These are phyloP conservation scores for Peribolospora kevripleyi DNA, from an alignment of 768 basidiomycete species.

Conservation along the genomic window DNA sequence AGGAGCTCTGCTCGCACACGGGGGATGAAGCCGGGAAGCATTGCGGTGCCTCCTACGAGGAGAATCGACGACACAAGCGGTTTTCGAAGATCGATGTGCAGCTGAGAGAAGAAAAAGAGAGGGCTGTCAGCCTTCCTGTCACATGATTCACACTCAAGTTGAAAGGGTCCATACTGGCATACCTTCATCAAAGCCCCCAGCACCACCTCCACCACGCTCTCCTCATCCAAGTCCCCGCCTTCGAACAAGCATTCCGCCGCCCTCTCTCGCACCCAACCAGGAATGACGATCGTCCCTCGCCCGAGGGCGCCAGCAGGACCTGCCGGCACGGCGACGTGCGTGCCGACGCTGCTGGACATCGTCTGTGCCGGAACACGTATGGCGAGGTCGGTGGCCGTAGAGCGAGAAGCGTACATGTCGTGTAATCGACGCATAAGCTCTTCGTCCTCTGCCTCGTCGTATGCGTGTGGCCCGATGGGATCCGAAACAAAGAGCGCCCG, in stretches of 20 bases:
- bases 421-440: not conserved
- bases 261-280: conserved; percentile 85
- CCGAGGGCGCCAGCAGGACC: conserved; percentile 28
- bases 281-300: conserved; percentile 47
- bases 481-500: conserved; percentile 70
- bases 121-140: not conserved
- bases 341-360: conserved; percentile 45
- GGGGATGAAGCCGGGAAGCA: conserved; percentile 78
- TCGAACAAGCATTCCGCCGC: conserved; percentile 78
- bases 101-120: conserved; percentile 23
- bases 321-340: conserved; percentile 42
- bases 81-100: conserved; percentile 70
- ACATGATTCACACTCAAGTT: no score
- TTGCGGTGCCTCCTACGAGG: conserved; percentile 65
- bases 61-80: conserved; percentile 63
- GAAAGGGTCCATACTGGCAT: not conserved
- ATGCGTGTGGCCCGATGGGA: conserved; percentile 7
- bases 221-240: conserved; percentile 62
- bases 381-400: not conserved
- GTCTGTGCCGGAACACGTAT: conserved; percentile 25
- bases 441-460: not conserved
- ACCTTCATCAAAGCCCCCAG: conserved; percentile 61
- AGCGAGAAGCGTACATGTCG: conserved; percentile 5
- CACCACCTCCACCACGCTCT: conserved; percentile 56
- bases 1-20: conserved; percentile 60